phyloP scores from a whole-genome alignment of 495 filamentous ascomycete species.

The Lichenothelia convexa region DNA sequence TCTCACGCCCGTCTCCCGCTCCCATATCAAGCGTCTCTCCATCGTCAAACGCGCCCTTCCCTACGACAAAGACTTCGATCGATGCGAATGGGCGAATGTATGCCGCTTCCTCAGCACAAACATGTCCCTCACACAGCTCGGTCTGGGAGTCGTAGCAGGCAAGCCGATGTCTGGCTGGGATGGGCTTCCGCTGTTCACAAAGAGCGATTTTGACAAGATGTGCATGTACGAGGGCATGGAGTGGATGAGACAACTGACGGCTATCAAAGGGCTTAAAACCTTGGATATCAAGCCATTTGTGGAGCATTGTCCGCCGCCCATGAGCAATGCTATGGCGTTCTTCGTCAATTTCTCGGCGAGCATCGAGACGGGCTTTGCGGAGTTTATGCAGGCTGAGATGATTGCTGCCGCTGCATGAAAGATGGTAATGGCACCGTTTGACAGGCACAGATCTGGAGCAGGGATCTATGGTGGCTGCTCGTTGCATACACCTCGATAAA shows the following conservation, averaged over 20 bases:
- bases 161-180: conserved; percentile 25
- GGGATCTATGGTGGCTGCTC: too few relatives aligned
- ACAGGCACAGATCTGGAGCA: too few relatives aligned
- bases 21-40: conserved; percentile 24
- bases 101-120: conserved; percentile 23
- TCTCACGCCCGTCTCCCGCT: conserved; percentile 25
- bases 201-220: conserved; percentile 22
- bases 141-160: conserved; percentile 29
- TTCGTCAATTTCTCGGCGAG: conserved; percentile 33
- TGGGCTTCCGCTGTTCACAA: conserved; percentile 13
- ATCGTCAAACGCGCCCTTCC: conserved; percentile 31
- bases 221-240: conserved; percentile 27
- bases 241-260: conserved; percentile 29
- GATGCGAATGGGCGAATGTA: conserved; percentile 30
- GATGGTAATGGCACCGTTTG: too few relatives aligned
- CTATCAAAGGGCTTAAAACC: conserved; percentile 22
- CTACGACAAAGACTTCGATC: conserved; percentile 30
- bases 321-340: conserved; percentile 25
- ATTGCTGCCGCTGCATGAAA: too few relatives aligned
- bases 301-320: conserved; percentile 23
- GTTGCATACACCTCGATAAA: too few relatives aligned
- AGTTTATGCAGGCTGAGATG: conserved; percentile 25
- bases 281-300: conserved; percentile 25
- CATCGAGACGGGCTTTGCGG: conserved; percentile 29
- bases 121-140: conserved; percentile 21